Conservation (phyloP, 116 monocot genomes). For the Posidonia oceanica region DNA sequence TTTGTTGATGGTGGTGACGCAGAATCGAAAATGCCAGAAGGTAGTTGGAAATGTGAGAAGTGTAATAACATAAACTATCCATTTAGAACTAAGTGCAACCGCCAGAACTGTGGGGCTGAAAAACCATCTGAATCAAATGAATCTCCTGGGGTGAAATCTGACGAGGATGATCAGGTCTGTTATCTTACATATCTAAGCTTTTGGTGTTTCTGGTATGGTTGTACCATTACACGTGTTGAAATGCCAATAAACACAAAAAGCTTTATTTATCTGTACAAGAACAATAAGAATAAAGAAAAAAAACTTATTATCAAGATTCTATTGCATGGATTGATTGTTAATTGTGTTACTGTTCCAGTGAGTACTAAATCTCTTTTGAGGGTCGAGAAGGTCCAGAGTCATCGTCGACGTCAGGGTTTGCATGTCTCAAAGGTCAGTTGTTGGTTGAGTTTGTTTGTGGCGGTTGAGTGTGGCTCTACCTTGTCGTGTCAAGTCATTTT, state of each 20-base stretch:
- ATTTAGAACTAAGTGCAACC: conserved; percentile 83
- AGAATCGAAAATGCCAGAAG: conserved; percentile 88
- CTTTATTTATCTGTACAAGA: background rate
- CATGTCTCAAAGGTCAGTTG: conserved; percentile 59
- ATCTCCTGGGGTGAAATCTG: conserved; percentile 22
- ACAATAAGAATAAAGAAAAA: background rate
- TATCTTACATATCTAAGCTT: background rate
- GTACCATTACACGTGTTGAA: background rate
- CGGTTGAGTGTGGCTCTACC: conserved; percentile 11
- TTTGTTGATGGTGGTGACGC: conserved; percentile 1
- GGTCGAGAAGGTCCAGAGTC: conserved; percentile 83
- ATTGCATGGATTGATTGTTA: conserved; percentile 41
- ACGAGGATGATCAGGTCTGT: conserved; percentile 74
- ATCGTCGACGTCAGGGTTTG: conserved; percentile 45
- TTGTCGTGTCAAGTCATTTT: conserved; percentile 1
- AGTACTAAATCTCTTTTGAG: conserved; percentile 56
- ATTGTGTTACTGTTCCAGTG: conserved; percentile 91
- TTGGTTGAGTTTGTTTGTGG: conserved; percentile 17
- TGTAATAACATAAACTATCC: conserved; percentile 96
- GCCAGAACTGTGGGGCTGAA: conserved; percentile 89
- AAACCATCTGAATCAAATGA: conserved; percentile 48
- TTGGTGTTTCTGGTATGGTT: conserved; percentile 3
- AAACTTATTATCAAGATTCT: background rate
- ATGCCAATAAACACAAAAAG: background rate
- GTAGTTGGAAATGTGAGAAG: conserved; percentile 89